phyloP scores from a whole-genome alignment of 208 protist genomes.

The Leptomonas pyrrhocoris region DNA sequence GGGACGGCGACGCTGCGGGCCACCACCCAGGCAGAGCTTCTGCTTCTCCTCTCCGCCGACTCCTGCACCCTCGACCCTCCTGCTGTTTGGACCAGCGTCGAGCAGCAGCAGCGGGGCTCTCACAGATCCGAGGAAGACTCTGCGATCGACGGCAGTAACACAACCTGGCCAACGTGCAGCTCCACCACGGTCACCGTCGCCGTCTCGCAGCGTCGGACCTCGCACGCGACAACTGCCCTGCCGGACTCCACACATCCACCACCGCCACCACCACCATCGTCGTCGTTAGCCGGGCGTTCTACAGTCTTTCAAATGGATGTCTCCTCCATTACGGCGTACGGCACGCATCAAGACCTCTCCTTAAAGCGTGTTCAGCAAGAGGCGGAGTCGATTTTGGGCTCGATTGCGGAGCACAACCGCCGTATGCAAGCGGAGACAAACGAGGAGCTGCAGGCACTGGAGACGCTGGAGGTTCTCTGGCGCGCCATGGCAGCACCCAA shows the following conservation, averaged over 20 bases:
- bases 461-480: constrained; percentile 35
- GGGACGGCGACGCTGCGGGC: background rate
- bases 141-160: background rate
- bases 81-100: background rate
- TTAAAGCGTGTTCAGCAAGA: constrained; percentile 53
- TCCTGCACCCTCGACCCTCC: constrained; percentile 24
- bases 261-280: background rate
- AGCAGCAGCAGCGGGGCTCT: background rate
- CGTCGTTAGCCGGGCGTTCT: background rate
- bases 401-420: constrained; percentile 48
- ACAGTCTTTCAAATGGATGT: constrained; percentile 63
- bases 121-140: background rate
- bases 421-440: constrained; percentile 42
- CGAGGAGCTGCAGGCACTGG: constrained; percentile 39
- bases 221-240: background rate
- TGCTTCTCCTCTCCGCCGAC: constrained; percentile 28
- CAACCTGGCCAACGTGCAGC: constrained; percentile 12
- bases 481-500: constrained; percentile 25
- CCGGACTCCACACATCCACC: background rate
- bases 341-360: constrained; percentile 64
- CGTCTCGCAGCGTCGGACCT: constrained; percentile 1
- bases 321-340: constrained; percentile 53
- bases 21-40: constrained; percentile 30
- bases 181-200: background rate
- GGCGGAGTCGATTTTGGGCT: constrained; percentile 37